A percentile compares a stretch with the other conserved stretches of the same genome.
phyloP scores from a whole-genome alignment of 2,329 filamentous ascomycete genomes.

The Pseudopyricularia javanii region DNA sequence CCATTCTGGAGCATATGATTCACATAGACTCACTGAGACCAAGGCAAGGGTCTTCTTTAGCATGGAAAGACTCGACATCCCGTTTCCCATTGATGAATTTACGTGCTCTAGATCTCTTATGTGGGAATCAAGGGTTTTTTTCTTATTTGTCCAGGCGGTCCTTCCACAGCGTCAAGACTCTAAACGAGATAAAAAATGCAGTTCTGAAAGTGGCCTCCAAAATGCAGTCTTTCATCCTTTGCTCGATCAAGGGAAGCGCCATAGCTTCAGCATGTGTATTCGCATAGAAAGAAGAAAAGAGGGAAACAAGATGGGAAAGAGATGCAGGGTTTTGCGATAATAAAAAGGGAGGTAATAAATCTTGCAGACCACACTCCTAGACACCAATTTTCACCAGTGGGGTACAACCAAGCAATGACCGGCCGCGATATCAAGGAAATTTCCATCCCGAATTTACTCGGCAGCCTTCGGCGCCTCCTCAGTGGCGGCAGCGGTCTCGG shows the following conservation, averaged over 20 bases:
- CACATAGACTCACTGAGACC: no score
- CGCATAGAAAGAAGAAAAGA: slow-evolving; percentile 15
- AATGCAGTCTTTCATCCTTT: slow-evolving; percentile 30
- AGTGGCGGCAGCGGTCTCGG: slow-evolving; percentile 27
- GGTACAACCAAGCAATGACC: slow-evolving; percentile 29
- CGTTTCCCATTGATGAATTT: no score
- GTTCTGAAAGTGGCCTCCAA: slow-evolving; percentile 28
- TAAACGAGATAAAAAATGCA: slow-evolving; percentile 31
- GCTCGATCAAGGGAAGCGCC: slow-evolving; percentile 20
- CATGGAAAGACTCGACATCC: not conserved
- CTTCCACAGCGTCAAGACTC: slow-evolving; percentile 35
- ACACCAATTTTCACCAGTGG: slow-evolving; percentile 43
- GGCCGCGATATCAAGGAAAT: slow-evolving; percentile 24
- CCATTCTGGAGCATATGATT: no score
- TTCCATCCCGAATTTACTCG: slow-evolving; percentile 34
- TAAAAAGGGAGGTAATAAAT: slow-evolving; percentile 16
- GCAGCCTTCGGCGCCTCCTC: slow-evolving; percentile 58
- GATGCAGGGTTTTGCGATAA: slow-evolving; percentile 11
- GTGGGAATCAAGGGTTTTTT: slow-evolving; percentile 25
- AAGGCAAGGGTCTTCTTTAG: not conserved
- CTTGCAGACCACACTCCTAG: slow-evolving; percentile 50
- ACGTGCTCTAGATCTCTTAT: no score
- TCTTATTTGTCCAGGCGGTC: slow-evolving; percentile 42
- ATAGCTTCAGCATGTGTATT: slow-evolving; percentile 24
- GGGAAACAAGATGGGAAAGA: slow-evolving; percentile 35